Conservation (phyloP, 805 yeast species). For the Komagataella ulmi region DNA sequence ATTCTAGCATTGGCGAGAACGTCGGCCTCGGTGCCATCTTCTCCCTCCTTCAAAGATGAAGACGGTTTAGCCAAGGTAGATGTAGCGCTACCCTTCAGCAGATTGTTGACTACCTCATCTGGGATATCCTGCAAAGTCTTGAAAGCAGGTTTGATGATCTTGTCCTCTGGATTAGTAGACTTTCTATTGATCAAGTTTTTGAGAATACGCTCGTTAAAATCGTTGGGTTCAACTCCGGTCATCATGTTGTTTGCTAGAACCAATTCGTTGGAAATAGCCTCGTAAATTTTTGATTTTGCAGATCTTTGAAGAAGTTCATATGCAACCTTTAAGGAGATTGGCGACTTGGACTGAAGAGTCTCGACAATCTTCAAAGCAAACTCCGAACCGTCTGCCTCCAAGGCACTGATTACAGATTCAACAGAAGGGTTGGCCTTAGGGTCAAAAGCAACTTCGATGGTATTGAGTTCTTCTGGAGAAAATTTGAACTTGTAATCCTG, state of each 20-base stretch:
- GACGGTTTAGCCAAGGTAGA: slow-evolving; percentile 20
- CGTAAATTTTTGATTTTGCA: slow-evolving; percentile 37
- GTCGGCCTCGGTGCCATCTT: neutral
- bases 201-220: slow-evolving; percentile 36
- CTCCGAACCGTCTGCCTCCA: slow-evolving; percentile 39
- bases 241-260: slow-evolving; percentile 67
- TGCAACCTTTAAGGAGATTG: slow-evolving; percentile 65
- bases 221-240: slow-evolving; percentile 29
- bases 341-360: slow-evolving; percentile 54
- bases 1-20: slow-evolving; percentile 1
- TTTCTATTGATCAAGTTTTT: slow-evolving; percentile 39
- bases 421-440: slow-evolving; percentile 23
- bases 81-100: slow-evolving; percentile 15
- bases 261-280: slow-evolving; percentile 63
- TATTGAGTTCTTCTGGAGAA: slow-evolving; percentile 37
- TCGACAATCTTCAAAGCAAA: slow-evolving; percentile 52
- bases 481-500: slow-evolving; percentile 45
- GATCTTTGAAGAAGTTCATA: slow-evolving; percentile 57
- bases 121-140: slow-evolving; percentile 56
- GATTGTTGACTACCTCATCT: slow-evolving; percentile 45
- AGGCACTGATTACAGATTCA: slow-evolving; percentile 41
- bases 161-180: slow-evolving; percentile 13
- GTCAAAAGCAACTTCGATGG: slow-evolving; percentile 61
- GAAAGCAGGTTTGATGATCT: slow-evolving; percentile 10
- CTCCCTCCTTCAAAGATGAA: slow-evolving; percentile 8